Conservation (phyloP, 768 basidiomycete genomes). For the Antrodiella citrinella region DNA sequence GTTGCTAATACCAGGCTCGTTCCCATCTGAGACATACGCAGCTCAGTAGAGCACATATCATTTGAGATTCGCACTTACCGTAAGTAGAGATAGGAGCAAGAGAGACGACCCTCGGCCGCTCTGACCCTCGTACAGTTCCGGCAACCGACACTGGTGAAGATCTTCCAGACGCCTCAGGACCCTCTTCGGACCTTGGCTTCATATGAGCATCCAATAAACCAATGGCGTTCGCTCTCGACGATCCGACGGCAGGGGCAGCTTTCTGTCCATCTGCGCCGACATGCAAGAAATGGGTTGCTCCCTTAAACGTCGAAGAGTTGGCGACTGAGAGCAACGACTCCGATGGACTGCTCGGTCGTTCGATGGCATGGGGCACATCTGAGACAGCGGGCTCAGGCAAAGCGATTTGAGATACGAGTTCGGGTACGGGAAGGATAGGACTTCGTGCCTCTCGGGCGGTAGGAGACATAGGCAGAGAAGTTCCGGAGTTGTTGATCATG, state of each 20-base stretch:
- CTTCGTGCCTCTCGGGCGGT: slow-evolving; percentile 39
- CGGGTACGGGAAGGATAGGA: slow-evolving; percentile 30
- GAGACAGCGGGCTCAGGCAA: slow-evolving; percentile 11
- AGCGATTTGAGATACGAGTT: slow-evolving; percentile 1
- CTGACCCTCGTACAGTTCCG: slow-evolving; percentile 41
- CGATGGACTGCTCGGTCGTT: slow-evolving; percentile 70
- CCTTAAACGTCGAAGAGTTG: slow-evolving; percentile 49
- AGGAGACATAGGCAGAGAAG: slow-evolving; percentile 44
- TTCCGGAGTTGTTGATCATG: slow-evolving; percentile 63
- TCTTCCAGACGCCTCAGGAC: slow-evolving; percentile 66
- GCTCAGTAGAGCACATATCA: no score
- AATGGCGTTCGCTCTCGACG: slow-evolving; percentile 74
- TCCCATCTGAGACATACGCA: slow-evolving; percentile 50
- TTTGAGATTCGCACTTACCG: slow-evolving; percentile 40
- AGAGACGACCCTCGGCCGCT: slow-evolving; percentile 42
- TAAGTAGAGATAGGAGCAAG: slow-evolving; percentile 61
- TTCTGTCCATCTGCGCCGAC: slow-evolving; percentile 73
- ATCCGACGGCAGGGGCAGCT: slow-evolving; percentile 84
- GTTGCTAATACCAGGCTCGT: slow-evolving; percentile 84
- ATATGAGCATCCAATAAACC: slow-evolving; percentile 77
- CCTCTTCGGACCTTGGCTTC: slow-evolving; percentile 55
- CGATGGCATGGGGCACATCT: slow-evolving; percentile 28
- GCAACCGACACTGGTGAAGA: slow-evolving; percentile 68
- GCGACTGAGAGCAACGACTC: slow-evolving; percentile 73
- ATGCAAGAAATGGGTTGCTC: slow-evolving; percentile 54